Evolutionary conservation across 1,284 basidiomycete genomes (phyloP).

Genomic region (Marasmius fiardii): DNA sequence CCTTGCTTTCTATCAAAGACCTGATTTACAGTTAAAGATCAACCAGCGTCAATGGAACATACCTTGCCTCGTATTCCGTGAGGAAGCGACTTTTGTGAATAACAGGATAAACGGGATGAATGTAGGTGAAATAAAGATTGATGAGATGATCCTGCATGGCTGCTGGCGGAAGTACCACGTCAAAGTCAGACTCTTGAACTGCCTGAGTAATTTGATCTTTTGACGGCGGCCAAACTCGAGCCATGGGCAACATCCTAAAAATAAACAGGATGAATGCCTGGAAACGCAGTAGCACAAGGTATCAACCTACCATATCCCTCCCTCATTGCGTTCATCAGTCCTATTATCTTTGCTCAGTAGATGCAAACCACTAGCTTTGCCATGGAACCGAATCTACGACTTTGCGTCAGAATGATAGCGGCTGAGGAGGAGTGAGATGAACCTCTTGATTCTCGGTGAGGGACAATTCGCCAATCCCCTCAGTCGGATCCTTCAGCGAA

Average conservation of each 20-base stretch:
- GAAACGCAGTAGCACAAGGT: conserved; percentile 1
- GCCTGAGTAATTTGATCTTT: conserved; percentile 34
- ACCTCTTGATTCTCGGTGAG: conserved; percentile 81
- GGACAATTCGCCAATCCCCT: conserved; percentile 68
- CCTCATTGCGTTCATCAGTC: conserved; percentile 64
- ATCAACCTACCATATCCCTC: conserved; percentile 65
- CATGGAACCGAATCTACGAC: conserved; percentile 69
- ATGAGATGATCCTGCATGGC: conserved; percentile 66
- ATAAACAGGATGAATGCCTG: neutral
- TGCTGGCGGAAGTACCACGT: conserved; percentile 50
- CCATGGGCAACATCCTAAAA: conserved; percentile 70
- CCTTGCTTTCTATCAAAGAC: conserved; percentile 28
- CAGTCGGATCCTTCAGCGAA: conserved; percentile 46
- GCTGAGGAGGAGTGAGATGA: conserved; percentile 2
- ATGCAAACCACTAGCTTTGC: conserved; percentile 72
- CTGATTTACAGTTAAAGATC: neutral
- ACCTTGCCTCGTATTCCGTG: conserved; percentile 59
- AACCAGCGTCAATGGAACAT: conserved; percentile 17
- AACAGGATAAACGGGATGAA: conserved; percentile 77
- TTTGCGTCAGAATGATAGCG: neutral
- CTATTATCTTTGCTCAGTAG: conserved; percentile 65
- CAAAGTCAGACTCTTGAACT: conserved; percentile 40
- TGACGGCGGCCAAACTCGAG: conserved; percentile 68
- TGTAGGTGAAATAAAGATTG: conserved; percentile 75
- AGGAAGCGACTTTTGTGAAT: conserved; percentile 72